phyloP scores from a whole-genome alignment of 208 protist species.

The Angomonas ambiguus region DNA sequence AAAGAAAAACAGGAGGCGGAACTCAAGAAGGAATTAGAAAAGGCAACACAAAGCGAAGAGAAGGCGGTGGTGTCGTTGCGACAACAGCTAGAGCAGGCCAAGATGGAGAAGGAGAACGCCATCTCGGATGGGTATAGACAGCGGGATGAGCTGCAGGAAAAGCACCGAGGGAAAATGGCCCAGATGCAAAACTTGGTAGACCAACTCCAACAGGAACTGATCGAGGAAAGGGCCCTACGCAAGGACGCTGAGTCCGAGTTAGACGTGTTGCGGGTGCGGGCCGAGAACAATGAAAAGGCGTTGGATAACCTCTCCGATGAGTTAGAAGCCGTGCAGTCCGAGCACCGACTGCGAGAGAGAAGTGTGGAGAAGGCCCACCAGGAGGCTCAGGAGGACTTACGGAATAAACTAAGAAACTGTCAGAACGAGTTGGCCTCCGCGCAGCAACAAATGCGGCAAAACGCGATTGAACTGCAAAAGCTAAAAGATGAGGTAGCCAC shows the following conservation, averaged over 20 bases:
- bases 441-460: constrained; percentile 64
- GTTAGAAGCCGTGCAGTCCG: constrained; percentile 47
- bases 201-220: constrained; percentile 30
- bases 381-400: constrained; percentile 41
- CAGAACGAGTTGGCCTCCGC: constrained; percentile 40
- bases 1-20: constrained; percentile 34
- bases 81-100: constrained; percentile 44
- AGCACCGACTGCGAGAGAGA: constrained; percentile 49
- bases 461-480: constrained; percentile 40
- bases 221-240: constrained; percentile 45
- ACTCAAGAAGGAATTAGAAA: constrained; percentile 37
- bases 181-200: constrained; percentile 53
- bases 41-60: constrained; percentile 38
- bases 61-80: constrained; percentile 45
- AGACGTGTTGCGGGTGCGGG: constrained; percentile 45
- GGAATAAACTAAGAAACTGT: constrained; percentile 33
- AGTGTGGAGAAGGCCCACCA: constrained; percentile 51
- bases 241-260: constrained; percentile 58
- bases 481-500: constrained; percentile 50
- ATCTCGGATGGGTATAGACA: constrained; percentile 36
- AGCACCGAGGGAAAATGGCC: constrained; percentile 49
- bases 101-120: constrained; percentile 51
- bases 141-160: constrained; percentile 42
- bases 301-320: constrained; percentile 34
- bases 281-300: constrained; percentile 43